Evolutionary conservation across 176 grass and related monocot species (phyloP).

Genomic region (Pontederia crassipes): DNA sequence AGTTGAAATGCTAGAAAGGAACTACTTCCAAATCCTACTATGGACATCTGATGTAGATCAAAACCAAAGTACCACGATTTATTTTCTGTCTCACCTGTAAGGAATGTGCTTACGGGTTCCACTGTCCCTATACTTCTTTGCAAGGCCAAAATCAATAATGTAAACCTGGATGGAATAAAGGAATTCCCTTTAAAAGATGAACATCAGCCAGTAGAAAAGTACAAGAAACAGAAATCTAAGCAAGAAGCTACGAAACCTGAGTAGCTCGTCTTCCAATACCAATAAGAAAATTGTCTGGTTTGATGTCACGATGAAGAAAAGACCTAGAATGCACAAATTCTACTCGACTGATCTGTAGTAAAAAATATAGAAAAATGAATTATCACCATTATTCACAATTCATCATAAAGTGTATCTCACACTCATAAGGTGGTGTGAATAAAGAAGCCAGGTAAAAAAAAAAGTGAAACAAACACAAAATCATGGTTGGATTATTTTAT

Average conservation of each 20-base stretch:
- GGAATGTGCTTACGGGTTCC: slow-evolving; percentile 91
- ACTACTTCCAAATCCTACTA: not conserved
- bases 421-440: too few relatives aligned
- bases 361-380: slow-evolving; percentile 1
- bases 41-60: too few relatives aligned
- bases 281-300: slow-evolving; percentile 99
- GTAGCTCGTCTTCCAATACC: slow-evolving; percentile 86
- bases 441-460: too few relatives aligned
- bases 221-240: slow-evolving; percentile 16
- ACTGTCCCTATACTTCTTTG: slow-evolving; percentile 87
- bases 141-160: slow-evolving; percentile 95
- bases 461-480: too few relatives aligned
- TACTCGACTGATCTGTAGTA: slow-evolving; percentile 76
- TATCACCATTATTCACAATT: not conserved
- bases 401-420: too few relatives aligned
- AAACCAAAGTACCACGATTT: not conserved
- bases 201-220: slow-evolving; percentile 14
- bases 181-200: slow-evolving; percentile 1
- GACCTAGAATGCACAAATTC: slow-evolving; percentile 94
- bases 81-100: slow-evolving; percentile 44
- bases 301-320: slow-evolving; percentile 93
- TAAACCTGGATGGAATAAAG: slow-evolving; percentile 45
- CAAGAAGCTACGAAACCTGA: slow-evolving; percentile 40
- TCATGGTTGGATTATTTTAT: too few relatives aligned
- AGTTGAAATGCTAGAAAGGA: slow-evolving; percentile 5